phyloP scores from a whole-genome alignment of 352 stramenopile genomes.

The Pythium grandisporangium region DNA sequence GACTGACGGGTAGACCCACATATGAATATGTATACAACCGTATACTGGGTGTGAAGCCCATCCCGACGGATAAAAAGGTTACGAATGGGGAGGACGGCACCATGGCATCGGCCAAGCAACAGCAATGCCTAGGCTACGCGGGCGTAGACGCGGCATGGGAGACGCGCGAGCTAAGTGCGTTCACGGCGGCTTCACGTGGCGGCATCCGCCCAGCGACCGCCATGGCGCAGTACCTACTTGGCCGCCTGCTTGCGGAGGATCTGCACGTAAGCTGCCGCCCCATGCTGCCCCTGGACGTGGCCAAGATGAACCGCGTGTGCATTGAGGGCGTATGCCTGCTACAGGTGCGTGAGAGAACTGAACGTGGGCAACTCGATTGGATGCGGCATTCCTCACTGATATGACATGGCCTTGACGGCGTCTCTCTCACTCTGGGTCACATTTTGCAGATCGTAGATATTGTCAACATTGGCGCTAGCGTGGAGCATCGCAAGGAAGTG shows the following conservation, averaged over 20 bases:
- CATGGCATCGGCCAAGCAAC: no score
- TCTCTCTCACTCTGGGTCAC: not conserved
- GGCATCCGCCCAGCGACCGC: slow-evolving; percentile 7
- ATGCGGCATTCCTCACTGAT: no score
- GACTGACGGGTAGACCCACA: no score
- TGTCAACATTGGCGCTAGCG: slow-evolving; percentile 70
- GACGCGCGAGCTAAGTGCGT: slow-evolving; percentile 16
- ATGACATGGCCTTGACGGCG: not conserved
- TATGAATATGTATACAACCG: no score
- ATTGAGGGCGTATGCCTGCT: slow-evolving; percentile 66
- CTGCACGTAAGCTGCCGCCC: slow-evolving; percentile 57
- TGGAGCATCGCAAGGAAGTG: slow-evolving; percentile 62
- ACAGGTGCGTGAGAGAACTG: slow-evolving; percentile 24
- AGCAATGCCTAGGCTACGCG: slow-evolving; percentile 44
- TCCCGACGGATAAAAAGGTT: no score
- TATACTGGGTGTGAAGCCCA: no score
- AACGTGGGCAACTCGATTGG: not conserved
- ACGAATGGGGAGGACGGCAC: slow-evolving; percentile 10
- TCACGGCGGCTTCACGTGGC: slow-evolving; percentile 3
- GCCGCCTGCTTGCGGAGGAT: slow-evolving; percentile 49
- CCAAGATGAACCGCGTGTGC: slow-evolving; percentile 32
- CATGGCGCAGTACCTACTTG: slow-evolving; percentile 26
- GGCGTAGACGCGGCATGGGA: slow-evolving; percentile 52
- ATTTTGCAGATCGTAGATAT: slow-evolving; percentile 57
- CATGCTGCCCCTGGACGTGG: slow-evolving; percentile 37